Evolutionary conservation across 164 flowering plant species (phyloP), one percentile per base, ranked within the genome.

Genomic region (Piper betle): DNA sequence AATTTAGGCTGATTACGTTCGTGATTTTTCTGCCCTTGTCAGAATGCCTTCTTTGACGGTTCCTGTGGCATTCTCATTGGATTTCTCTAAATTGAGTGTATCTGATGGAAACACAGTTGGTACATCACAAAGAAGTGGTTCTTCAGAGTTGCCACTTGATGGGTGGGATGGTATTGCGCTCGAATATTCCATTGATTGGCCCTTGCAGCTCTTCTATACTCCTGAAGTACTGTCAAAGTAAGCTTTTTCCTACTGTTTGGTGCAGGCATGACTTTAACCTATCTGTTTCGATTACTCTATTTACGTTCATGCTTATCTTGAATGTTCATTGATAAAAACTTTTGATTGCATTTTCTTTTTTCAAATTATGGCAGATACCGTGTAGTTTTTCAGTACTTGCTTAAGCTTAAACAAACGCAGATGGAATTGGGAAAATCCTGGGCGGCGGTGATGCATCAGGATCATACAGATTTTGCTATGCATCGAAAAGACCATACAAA

Each of bases 101-200:
- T 12, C 54, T 69, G 91, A 81, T 80, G 85, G 75, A 63, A 83
- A 57, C 58, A 60, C 73, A 6, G 76, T 71, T 69, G 70, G 63
- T 55, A 53, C 66, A 20, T 69, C 64, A 40, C 74, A 77, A 68
- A 79, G 62, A 50, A 65, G 60, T 72, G 38, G 78, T 75, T 68
- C 85, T 64, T 74, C 78, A 62, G 90, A 84, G 66, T 60, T 65
- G 60, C 76, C 84, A 42, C 70, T 83, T 62, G 97, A 91, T 82
- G 99, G 99, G 15, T 93, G 99, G 99, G 97, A 93, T 83, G 92
- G 85, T 10, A 85, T 93, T 75, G 77, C 92, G 53, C 99, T 93
- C 69, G 97, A 93, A 67, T 93, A 93, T 79, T 76, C 92, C 71
- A 79, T 93, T 69, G 95, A 91, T 75, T 94, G 99, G 97, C 99